These are phyloP conservation scores for Penicillium freii DNA, from an alignment of 2,329 filamentous ascomycete genomes.

Conservation along the genomic window DNA sequence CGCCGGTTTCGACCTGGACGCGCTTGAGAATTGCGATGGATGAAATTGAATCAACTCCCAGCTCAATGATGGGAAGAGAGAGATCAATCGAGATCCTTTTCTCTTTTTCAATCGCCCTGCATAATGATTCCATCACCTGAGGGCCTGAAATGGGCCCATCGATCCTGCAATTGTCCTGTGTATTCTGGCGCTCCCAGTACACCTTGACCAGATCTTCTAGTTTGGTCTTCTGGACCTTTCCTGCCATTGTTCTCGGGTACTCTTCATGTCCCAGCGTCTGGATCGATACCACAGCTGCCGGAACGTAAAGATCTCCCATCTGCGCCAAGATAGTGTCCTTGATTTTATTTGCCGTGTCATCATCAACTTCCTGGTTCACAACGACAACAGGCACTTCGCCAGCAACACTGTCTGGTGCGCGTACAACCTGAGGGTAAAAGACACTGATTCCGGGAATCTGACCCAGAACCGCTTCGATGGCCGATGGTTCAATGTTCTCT, in stretches of 20 bases:
- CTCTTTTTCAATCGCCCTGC: background rate
- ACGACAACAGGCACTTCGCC: slow-evolving; percentile 15
- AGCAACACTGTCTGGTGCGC: slow-evolving; percentile 7
- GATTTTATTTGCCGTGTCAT: background rate
- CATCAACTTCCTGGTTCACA: slow-evolving; percentile 4
- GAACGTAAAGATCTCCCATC: slow-evolving; percentile 15
- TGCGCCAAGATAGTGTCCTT: slow-evolving; percentile 6
- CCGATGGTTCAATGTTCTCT: slow-evolving; percentile 19
- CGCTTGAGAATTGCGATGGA: slow-evolving; percentile 13
- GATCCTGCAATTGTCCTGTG: background rate
- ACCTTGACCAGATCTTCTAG: background rate
- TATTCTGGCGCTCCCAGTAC: background rate
- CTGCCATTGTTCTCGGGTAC: slow-evolving; percentile 7
- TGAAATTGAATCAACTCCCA: slow-evolving; percentile 12
- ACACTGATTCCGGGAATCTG: slow-evolving; percentile 5
- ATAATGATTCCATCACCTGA: background rate
- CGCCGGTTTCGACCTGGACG: slow-evolving; percentile 2
- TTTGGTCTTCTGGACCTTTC: slow-evolving; percentile 12
- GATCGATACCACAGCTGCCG: slow-evolving; percentile 10
- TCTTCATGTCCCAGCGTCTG: slow-evolving; percentile 5
- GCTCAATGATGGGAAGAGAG: slow-evolving; percentile 7
- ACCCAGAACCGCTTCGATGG: slow-evolving; percentile 15
- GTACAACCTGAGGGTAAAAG: slow-evolving; percentile 14
- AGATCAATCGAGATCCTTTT: background rate
- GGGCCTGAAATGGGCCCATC: background rate